A percentile compares a stretch with the other conserved stretches of the same genome.
phyloP scores from a whole-genome alignment of 257 asterid genomes.

The Verbascum thapsus region DNA sequence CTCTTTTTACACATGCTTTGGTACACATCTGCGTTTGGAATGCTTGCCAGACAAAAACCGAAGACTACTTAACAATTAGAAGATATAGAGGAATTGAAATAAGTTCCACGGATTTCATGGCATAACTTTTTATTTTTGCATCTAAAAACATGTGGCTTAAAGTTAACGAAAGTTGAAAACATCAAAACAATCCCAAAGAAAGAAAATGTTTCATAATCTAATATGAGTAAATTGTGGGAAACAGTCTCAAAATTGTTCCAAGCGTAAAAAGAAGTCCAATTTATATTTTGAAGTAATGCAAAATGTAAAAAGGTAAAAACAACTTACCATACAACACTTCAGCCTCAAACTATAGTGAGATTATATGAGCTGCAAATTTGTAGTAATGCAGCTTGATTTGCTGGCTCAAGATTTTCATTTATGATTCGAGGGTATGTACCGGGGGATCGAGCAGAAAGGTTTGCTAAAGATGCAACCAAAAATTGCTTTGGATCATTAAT shows the following conservation, averaged over 20 bases:
- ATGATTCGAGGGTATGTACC: conserved; percentile 64
- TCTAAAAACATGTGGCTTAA: conserved; percentile 13
- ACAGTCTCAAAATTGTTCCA: neutral
- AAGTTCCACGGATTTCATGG: conserved; percentile 5
- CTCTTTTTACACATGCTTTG: no score
- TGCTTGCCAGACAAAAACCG: neutral
- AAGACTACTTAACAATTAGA: conserved; percentile 9
- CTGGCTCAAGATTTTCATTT: conserved; percentile 60
- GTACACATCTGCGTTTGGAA: no score
- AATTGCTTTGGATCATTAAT: conserved; percentile 84
- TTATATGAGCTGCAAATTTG: conserved; percentile 71
- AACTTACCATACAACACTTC: conserved; percentile 41
- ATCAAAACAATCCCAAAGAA: neutral
- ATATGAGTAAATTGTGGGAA: neutral
- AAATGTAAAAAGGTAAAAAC: conserved; percentile 28
- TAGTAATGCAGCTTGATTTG: conserved; percentile 76
- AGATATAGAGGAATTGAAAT: neutral
- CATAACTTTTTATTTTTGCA: conserved; percentile 18
- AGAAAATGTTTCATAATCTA: no score
- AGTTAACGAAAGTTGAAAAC: neutral
- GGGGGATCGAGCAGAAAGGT: conserved; percentile 67
- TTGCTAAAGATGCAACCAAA: conserved; percentile 69
- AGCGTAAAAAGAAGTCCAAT: neutral
- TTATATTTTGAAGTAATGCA: no score
- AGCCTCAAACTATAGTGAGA: conserved; percentile 57